Percentiles rank a stretch among this genome's conserved stretches.
phyloP scores from a whole-genome alignment of 257 asterid species.

The Solanum infundibuliforme region DNA sequence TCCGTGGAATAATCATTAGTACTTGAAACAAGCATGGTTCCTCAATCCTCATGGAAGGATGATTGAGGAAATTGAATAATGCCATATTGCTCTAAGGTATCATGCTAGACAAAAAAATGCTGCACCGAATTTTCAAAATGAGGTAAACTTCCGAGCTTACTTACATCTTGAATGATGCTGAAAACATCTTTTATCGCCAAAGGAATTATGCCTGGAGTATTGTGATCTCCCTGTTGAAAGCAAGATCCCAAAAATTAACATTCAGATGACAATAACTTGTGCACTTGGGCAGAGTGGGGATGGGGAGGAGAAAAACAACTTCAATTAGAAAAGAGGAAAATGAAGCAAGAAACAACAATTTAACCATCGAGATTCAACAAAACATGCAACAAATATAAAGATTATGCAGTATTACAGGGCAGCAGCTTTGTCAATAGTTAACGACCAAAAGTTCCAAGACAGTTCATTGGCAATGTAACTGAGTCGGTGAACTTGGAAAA shows the following conservation, averaged over 20 bases:
- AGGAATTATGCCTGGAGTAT: slow-evolving; percentile 93
- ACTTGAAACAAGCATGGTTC: background rate
- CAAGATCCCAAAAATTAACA: background rate
- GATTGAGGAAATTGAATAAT: background rate
- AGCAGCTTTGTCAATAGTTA: background rate
- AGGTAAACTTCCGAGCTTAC: slow-evolving; percentile 16
- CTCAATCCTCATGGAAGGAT: background rate
- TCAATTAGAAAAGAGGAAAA: background rate
- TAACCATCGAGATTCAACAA: background rate
- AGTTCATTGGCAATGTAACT: background rate
- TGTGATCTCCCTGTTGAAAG: slow-evolving; percentile 73
- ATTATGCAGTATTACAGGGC: background rate
- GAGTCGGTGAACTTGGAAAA: background rate
- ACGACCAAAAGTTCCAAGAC: background rate
- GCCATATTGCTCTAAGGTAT: background rate
- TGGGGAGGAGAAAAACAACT: background rate
- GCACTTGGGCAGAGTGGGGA: background rate
- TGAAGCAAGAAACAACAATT: background rate
- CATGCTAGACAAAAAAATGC: background rate
- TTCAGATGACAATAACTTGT: slow-evolving; percentile 4
- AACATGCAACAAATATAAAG: background rate
- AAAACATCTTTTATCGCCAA: slow-evolving; percentile 97
- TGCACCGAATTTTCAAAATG: slow-evolving; percentile 1
- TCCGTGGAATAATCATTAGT: background rate
- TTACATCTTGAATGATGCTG: slow-evolving; percentile 96